Percentiles rank a stretch among this genome's conserved stretches.
phyloP scores from a whole-genome alignment of 116 monocot genomes.

The Trichopus zeylanicus region DNA sequence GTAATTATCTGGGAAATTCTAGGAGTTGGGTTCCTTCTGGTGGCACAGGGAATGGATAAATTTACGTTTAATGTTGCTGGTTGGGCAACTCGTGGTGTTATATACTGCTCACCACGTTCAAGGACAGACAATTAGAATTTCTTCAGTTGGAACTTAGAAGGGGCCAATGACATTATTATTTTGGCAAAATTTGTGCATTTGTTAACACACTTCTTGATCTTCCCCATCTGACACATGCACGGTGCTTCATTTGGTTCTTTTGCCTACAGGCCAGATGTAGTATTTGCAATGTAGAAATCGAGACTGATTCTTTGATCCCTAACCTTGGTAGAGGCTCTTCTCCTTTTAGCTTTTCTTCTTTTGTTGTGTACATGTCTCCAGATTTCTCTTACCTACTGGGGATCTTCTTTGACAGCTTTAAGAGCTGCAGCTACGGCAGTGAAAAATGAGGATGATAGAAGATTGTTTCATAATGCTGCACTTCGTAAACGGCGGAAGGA shows the following conservation, averaged over 20 bases:
- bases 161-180: no score
- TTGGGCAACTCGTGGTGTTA: no score
- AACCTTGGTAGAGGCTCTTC: conserved; percentile 48
- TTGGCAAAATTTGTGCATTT: no score
- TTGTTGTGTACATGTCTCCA: neutral
- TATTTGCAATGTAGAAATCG: conserved; percentile 70
- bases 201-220: no score
- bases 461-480: conserved; percentile 62
- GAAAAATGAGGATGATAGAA: conserved; percentile 69
- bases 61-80: no score
- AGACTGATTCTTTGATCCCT: conserved; percentile 53
- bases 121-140: no score
- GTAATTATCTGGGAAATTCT: no score
- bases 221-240: no score
- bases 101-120: no score
- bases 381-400: neutral
- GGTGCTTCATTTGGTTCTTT: conserved; percentile 5
- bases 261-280: conserved; percentile 61
- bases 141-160: no score
- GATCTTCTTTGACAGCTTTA: conserved; percentile 45
- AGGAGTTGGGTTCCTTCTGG: no score
- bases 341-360: conserved; percentile 1
- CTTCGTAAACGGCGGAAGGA: conserved; percentile 87
- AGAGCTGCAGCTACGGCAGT: conserved; percentile 76
- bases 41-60: no score